phyloP scores from a whole-genome alignment of 768 basidiomycete species.

The Tulasnella sp. region DNA sequence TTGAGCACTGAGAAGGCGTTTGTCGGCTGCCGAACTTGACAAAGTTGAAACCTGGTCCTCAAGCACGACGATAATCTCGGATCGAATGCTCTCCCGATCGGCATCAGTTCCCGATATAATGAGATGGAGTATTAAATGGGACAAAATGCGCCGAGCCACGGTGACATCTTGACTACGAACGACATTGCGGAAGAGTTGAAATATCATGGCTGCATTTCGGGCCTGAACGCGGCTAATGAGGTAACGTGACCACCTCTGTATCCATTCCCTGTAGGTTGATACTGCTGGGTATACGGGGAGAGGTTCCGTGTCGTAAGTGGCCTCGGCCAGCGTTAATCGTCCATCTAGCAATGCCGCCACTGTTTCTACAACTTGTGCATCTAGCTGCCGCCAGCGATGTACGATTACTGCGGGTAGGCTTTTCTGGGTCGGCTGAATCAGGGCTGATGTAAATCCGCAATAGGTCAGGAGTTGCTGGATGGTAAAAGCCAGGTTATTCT shows the following conservation, averaged over 20 bases:
- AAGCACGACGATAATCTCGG: slow-evolving; percentile 73
- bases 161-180: slow-evolving; percentile 83
- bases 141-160: slow-evolving; percentile 87
- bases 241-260: slow-evolving; percentile 79
- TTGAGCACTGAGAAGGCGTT: slow-evolving; percentile 88
- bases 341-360: slow-evolving; percentile 75
- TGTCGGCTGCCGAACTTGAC: slow-evolving; percentile 58
- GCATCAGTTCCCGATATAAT: slow-evolving; percentile 61
- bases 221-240: slow-evolving; percentile 63
- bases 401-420: slow-evolving; percentile 59
- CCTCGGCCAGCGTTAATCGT: slow-evolving; percentile 49
- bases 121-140: slow-evolving; percentile 82
- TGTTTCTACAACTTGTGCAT: slow-evolving; percentile 77
- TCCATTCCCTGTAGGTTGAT: slow-evolving; percentile 90
- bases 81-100: slow-evolving; percentile 55
- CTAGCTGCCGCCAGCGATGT: slow-evolving; percentile 68
- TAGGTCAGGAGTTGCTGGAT: slow-evolving; percentile 86
- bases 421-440: slow-evolving; percentile 47
- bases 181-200: slow-evolving; percentile 67
- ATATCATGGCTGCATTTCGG: slow-evolving; percentile 54
- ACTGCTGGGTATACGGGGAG: slow-evolving; percentile 74
- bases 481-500: slow-evolving; percentile 77
- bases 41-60: slow-evolving; percentile 71
- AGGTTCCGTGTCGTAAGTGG: slow-evolving; percentile 30
- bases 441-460: slow-evolving; percentile 75